Percentiles rank a stretch among this genome's conserved stretches.
phyloP scores from a whole-genome alignment of 108 stramenopile species.

The Skeletonema costatum region DNA sequence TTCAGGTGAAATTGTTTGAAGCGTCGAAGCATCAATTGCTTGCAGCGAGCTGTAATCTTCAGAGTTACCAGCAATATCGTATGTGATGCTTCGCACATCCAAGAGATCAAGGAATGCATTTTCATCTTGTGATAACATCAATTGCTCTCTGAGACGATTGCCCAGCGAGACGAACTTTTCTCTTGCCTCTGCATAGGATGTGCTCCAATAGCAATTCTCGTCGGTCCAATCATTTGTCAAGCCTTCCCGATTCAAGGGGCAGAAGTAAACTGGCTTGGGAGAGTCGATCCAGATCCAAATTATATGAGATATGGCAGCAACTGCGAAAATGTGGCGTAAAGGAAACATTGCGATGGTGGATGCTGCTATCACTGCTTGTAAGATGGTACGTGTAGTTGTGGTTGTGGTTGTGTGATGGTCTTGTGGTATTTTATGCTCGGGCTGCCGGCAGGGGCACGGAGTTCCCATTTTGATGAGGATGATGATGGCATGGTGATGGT shows the following conservation, averaged over 20 bases:
- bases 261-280: conserved; percentile 30
- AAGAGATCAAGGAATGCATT: background rate
- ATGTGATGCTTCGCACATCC: conserved; percentile 34
- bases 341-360: background rate
- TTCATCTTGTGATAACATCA: background rate
- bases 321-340: background rate
- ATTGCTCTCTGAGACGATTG: conserved; percentile 29
- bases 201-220: conserved; percentile 44
- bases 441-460: too few species aligned
- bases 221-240: conserved; percentile 18
- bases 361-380: background rate
- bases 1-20: conserved; percentile 21
- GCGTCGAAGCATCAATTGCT: background rate
- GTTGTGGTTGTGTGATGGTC: too few species aligned
- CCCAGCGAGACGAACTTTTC: conserved; percentile 49
- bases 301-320: background rate
- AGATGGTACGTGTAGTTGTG: too few species aligned
- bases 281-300: conserved; percentile 14
- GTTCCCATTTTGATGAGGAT: too few species aligned
- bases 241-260: conserved; percentile 32
- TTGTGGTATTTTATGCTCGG: too few species aligned
- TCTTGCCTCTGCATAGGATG: conserved; percentile 38
- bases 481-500: too few species aligned
- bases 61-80: conserved; percentile 19
- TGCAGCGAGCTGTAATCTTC: conserved; percentile 11